Base-by-base conservation (phyloP, 2,329 filamentous ascomycete species). In the Stagonosporopsis tanaceti region DNA sequence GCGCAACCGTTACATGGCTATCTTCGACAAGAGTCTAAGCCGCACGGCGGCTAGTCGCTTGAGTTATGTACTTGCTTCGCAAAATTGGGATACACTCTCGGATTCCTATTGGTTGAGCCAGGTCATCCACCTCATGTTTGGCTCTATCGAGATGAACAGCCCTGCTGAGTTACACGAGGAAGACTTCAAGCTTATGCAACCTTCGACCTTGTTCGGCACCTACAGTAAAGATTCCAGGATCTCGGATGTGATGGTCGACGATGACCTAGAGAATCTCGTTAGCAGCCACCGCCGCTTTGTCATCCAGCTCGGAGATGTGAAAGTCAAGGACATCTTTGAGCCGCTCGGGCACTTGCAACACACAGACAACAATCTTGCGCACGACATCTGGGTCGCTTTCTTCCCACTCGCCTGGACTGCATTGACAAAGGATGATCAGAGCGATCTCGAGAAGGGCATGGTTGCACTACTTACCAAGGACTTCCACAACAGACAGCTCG, bases 81-180 rank as follows among this genome's bases (percentile, higher is more conserved):
- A 99, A 74, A 98, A 98, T 68, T 99, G 95, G 95, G 94, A 98
- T 73, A 96, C 92, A 0, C 82, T 99, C 45, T 88, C 88, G 2
- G 95, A 99, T 67, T 96, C 92, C 1, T 99, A 96, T 79, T 99
- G 96, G 96, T 82, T 99, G 47, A 89, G 93, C 38, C 95, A 99
- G 77, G 94, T 96, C 32, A 93, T 93, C 17, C 95, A 99, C 70
- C 83, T 99, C 38, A 86, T 99, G 53, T 87, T 99, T 63, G 93
- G 95, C 15, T 93, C 92, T 6, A 85, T 98, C 39, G 95, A 99
- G 73, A 89, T 92, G 82, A 92, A 90, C 64, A 85, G 85, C n/a
- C 83, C 85, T 14, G 86, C 92, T 28, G 90, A 92, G 65, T 82
- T 99, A 48, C 89, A 97, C 66, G 74, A 84, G 0, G 92, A 96